A percentile compares a stretch with the other conserved stretches of the same genome.
phyloP scores from a whole-genome alignment of 345 rosid species.

The Eucalyptus decipiens region DNA sequence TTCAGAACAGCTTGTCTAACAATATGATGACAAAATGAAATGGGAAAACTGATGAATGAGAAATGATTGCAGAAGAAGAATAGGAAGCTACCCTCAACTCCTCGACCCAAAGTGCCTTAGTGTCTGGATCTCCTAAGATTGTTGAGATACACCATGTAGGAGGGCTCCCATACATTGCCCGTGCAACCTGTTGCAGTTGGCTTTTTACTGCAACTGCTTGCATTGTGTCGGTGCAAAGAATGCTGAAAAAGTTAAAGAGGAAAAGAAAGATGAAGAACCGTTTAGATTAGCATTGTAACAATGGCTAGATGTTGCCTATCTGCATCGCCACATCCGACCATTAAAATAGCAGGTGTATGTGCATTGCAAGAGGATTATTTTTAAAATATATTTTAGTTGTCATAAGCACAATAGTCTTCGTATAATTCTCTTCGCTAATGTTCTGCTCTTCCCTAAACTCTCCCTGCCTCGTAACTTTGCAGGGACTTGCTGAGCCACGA shows the following conservation, averaged over 20 bases:
- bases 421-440: neutral
- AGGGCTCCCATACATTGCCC: constrained; percentile 97
- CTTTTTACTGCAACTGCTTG: constrained; percentile 82
- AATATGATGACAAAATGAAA: neutral
- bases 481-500: neutral
- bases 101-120: constrained; percentile 78
- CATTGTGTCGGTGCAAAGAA: constrained; percentile 70
- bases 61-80: neutral
- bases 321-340: neutral
- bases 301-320: neutral
- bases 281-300: neutral
- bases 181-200: constrained; percentile 91
- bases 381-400: neutral
- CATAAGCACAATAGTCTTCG: neutral
- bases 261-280: neutral
- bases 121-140: constrained; percentile 64
- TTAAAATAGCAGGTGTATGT: neutral
- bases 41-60: neutral
- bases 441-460: neutral
- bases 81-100: constrained; percentile 74
- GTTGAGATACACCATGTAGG: constrained; percentile 87
- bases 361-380: neutral
- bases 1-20: neutral
- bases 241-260: constrained; percentile 16
- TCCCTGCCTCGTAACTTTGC: neutral